These are phyloP conservation scores for Aechmea fasciata DNA, from an alignment of 176 grass and related monocot genomes.

Conservation along the genomic window DNA sequence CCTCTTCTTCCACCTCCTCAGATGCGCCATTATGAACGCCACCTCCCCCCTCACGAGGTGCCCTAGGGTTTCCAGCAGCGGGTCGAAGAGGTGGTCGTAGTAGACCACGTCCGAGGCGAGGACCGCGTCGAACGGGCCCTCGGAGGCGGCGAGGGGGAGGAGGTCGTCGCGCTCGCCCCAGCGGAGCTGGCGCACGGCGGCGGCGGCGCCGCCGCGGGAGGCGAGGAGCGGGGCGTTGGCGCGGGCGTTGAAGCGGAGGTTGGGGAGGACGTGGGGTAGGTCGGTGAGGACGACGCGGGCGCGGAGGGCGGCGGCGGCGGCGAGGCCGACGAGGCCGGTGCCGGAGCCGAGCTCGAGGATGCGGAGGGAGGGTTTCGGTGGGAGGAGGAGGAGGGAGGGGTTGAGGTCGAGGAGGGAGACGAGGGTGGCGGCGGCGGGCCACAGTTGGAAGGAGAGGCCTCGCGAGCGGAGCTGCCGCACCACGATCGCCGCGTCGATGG, in stretches of 20 bases:
- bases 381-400: slow-evolving; percentile 36
- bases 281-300: slow-evolving; percentile 51
- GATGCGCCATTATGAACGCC: slow-evolving; percentile 72
- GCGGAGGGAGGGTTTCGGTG: slow-evolving; percentile 14
- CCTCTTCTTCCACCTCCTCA: slow-evolving; percentile 89
- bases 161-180: slow-evolving; percentile 35
- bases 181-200: slow-evolving; percentile 46
- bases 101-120: slow-evolving; percentile 79
- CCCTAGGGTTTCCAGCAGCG: slow-evolving; percentile 61
- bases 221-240: slow-evolving; percentile 44
- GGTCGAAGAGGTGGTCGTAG: slow-evolving; percentile 71
- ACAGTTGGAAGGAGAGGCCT: slow-evolving; percentile 94
- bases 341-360: slow-evolving; percentile 87
- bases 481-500: slow-evolving; percentile 39
- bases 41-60: slow-evolving; percentile 63
- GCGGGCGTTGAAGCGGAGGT: slow-evolving; percentile 58
- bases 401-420: slow-evolving; percentile 43
- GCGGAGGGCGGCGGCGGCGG: slow-evolving; percentile 44
- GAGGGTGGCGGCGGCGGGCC: slow-evolving; percentile 78
- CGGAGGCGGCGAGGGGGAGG: not conserved
- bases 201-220: slow-evolving; percentile 39
- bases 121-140: slow-evolving; percentile 49
- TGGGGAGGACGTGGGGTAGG: slow-evolving; percentile 61
- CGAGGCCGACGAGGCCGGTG: slow-evolving; percentile 53
- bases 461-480: slow-evolving; percentile 49